These are phyloP conservation scores for Fusarium coffeatum DNA, from an alignment of 2,329 filamentous ascomycete genomes.

Conservation along the genomic window DNA sequence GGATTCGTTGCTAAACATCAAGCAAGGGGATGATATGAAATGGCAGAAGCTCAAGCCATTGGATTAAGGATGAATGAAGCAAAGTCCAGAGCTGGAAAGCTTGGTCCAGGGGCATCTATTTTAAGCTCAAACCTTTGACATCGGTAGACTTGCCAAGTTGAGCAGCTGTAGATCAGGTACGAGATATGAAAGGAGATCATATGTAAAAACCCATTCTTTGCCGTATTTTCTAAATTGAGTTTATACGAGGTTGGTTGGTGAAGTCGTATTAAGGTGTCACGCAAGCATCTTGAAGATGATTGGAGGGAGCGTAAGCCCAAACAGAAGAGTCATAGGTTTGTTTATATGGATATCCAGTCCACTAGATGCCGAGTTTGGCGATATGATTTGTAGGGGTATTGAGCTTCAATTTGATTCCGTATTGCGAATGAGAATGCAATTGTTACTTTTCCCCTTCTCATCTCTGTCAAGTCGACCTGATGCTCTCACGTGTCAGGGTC, in stretches of 20 bases:
- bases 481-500: conserved; percentile 33
- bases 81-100: conserved; percentile 1
- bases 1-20: neutral
- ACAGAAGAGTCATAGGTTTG: neutral
- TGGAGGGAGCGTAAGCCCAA: conserved; percentile 10
- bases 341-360: neutral
- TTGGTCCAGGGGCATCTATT: conserved; percentile 26
- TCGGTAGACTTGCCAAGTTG: neutral
- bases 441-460: neutral
- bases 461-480: conserved; percentile 21
- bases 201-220: neutral
- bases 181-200: neutral
- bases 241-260: conserved; percentile 25
- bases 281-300: conserved; percentile 17
- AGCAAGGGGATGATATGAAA: neutral
- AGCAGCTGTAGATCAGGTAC: conserved; percentile 24
- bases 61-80: neutral
- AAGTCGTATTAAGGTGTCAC: conserved; percentile 19
- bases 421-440: neutral
- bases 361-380: neutral
- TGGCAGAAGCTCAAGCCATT: neutral
- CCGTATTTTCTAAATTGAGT: neutral
- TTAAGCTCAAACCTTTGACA: conserved; percentile 25
- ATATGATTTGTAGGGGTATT: neutral
- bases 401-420: neutral